Conservation (phyloP, 306 rosid species). For the Vigna mungo region DNA sequence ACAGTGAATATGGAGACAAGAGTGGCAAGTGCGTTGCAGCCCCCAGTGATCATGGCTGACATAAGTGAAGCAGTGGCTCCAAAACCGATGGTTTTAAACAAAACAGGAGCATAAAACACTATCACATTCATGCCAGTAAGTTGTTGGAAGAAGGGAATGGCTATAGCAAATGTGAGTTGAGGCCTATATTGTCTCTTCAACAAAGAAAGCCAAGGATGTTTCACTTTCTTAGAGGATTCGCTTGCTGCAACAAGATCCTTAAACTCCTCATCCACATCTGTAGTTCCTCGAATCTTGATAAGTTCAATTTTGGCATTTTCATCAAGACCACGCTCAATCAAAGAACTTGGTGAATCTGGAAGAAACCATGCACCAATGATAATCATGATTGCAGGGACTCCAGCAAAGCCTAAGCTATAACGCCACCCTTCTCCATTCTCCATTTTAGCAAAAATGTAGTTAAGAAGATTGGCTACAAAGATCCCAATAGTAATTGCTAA, state of each 20-base stretch:
- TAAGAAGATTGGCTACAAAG: background rate
- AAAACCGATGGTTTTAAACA: conserved; percentile 17
- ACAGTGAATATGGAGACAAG: background rate
- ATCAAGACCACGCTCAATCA: background rate
- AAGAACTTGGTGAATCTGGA: background rate
- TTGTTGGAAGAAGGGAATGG: conserved; percentile 5
- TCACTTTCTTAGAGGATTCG: background rate
- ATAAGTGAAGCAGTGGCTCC: conserved; percentile 7
- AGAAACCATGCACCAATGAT: background rate
- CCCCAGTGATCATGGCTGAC: background rate
- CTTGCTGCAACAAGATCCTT: background rate
- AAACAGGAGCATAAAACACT: background rate
- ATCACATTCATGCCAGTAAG: conserved; percentile 15
- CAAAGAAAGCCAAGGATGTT: conserved; percentile 3
- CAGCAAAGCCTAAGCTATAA: background rate
- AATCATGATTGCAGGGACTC: background rate
- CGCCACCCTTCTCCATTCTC: background rate
- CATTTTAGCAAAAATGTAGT: background rate
- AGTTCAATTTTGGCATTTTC: background rate
- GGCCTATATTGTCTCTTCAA: background rate
- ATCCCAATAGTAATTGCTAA: background rate
- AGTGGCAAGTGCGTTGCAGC: background rate
- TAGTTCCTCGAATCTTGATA: background rate
- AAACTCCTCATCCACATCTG: background rate
- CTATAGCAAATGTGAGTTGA: background rate